Evolutionary conservation across 2,329 filamentous ascomycete genomes (phyloP), one percentile per base, ranked within the genome.

Genomic region (Lasiodiplodia sp.): DNA sequence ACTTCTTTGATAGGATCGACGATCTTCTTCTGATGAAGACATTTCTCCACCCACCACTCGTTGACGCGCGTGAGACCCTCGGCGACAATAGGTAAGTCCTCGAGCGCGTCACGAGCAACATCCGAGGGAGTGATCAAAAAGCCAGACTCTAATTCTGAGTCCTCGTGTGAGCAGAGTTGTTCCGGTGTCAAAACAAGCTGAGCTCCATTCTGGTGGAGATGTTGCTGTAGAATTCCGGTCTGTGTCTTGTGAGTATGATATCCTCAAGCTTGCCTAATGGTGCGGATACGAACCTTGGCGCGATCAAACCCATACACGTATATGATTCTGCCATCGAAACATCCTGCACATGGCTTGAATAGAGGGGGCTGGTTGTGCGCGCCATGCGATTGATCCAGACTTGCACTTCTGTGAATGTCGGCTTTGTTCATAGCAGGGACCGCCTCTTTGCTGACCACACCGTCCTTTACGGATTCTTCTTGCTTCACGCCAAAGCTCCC

Each of bases 21-120:
- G 73, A 95, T 87, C 31, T 81, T 82, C 78, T 92, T 96, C 71
- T 88, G 88, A 76, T 94, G 89, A 49, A 99, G 83, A 77, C 95
- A 98, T 58, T 89, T 88, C 80, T 99, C 96, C 65, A 99, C 86
- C 87, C 95, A 99, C 85, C 96, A 96, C 76, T 97, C 94, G 12
- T 94, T 98, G 38, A 97, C 89, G 67, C 84, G 66, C 65, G 66
- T 72, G 52, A 78, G 64, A 55, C 67, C 58, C 63, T 73, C 82
- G 71, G 82, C 79, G 25, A 72, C 70, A 60, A 74, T 74, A 71
- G 80, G 76, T 60, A 79, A 72, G 51, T 73, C 69, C 38, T 78
- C 75, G 10, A 82, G 71, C 58, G 79, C 72, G 38, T 76, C 74
- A 66, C 75, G 66, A 56, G 77, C 74, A 31, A 81, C 73, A 67